A percentile compares a stretch with the other conserved stretches of the same genome.
phyloP scores from a whole-genome alignment of 177 flowering plant species.

The Vitis hybrid region DNA sequence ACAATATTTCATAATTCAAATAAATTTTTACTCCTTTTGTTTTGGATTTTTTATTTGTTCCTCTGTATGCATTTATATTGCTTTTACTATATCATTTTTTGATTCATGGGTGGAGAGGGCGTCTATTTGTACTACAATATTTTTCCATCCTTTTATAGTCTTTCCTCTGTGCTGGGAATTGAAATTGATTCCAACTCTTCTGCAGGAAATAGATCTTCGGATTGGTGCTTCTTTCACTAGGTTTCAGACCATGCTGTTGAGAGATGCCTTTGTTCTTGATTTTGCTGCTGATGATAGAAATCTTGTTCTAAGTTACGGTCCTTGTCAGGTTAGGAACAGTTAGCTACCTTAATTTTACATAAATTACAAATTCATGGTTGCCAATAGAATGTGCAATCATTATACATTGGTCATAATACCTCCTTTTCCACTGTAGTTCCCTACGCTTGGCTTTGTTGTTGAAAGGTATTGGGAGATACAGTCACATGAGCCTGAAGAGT shows the following conservation, averaged over 20 bases:
- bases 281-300: slow-evolving; percentile 55
- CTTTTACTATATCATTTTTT: too few species aligned
- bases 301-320: slow-evolving; percentile 91
- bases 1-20: too few species aligned
- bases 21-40: too few species aligned
- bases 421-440: slow-evolving; percentile 58
- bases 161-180: background rate
- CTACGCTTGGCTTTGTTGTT: slow-evolving; percentile 95
- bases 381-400: background rate
- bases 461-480: slow-evolving; percentile 97
- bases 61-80: too few species aligned
- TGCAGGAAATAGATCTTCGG: slow-evolving; percentile 91
- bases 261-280: slow-evolving; percentile 76
- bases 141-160: background rate
- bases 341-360: background rate
- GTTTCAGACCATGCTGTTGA: slow-evolving; percentile 92
- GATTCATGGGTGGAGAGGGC: background rate
- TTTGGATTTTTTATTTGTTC: too few species aligned
- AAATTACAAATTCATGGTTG: background rate
- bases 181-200: slow-evolving; percentile 5
- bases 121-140: background rate
- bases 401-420: background rate
- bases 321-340: slow-evolving; percentile 76
- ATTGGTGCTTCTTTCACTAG: slow-evolving; percentile 99
- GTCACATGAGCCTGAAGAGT: slow-evolving; percentile 95